Evolutionary conservation across 1,284 basidiomycete genomes (phyloP), one percentile per base, ranked within the genome.

Genomic region (Leccinum laetum): DNA sequence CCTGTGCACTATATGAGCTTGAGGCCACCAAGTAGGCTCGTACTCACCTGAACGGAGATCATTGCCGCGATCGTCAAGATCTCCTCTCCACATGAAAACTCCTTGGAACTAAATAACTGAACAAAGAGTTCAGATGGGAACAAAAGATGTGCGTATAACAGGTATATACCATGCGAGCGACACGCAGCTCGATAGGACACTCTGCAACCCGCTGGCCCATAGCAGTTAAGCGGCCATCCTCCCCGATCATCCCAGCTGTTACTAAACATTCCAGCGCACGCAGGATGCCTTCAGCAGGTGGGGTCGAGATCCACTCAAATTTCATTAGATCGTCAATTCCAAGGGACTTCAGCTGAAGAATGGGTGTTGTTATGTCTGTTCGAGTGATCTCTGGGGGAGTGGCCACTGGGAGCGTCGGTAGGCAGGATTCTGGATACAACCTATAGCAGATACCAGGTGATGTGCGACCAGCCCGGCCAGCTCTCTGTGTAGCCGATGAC

Each of bases 291-390:
- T 94, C 91, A n/a, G 91, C 88, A 2, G 94, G 93, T 18, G 97
- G 97, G 0, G 91, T 83, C 21, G 91, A 91, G 60, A 99, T 86
- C 89, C 95, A 99, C 72, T 98, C 95, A 74, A 99, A 98, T 73
- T 90, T 92, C 89, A 93, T 91, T n/a, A 99, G 77, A 77, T 99
- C 95, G 69, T 99, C 93, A 60, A 98, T 92, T 6, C 98, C 97
- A 14, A 99, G 83, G 0, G 93, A 92, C 75, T 99, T 99, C 61
- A 99, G 85, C 75, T 98, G 95, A 14, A 99, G 81, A 46, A 99
- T 89, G 4, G 94, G 92, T 4, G 92, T 91, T 1, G 91, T 91
- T 74, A 99, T 84, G 72, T 99, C 96, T 11, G 89, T 90, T 39
- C 96, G 87, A 8, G 90, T 91, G 57, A 99, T 89, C 79, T 99